Conservation (phyloP, 768 basidiomycete genomes). For the Cystobasidium ongulense region DNA sequence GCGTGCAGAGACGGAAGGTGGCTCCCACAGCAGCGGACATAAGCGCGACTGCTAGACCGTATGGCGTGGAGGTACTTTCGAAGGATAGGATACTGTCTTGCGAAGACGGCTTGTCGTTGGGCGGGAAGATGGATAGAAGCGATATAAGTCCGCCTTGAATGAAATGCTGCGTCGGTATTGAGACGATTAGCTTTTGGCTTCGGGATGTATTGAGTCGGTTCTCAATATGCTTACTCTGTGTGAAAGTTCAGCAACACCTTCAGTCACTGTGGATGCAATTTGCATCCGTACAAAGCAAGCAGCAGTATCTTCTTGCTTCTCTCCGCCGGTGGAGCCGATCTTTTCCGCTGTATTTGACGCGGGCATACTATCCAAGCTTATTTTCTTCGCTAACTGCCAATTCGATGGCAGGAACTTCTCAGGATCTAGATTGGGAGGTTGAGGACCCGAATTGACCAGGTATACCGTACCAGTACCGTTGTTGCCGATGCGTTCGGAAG, state of each 20-base stretch:
- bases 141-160: constrained; percentile 25
- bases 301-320: background rate
- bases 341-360: background rate
- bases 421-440: background rate
- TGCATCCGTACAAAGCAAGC: background rate
- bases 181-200: no score
- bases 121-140: constrained; percentile 13
- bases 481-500: background rate
- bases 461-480: background rate
- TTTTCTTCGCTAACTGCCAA: background rate
- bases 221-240: constrained; percentile 6
- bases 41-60: constrained; percentile 5
- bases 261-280: background rate
- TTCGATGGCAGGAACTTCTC: background rate
- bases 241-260: constrained; percentile 5
- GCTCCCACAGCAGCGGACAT: constrained; percentile 7
- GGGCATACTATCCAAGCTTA: background rate
- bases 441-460: constrained; percentile 3
- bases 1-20: background rate
- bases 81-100: constrained; percentile 22
- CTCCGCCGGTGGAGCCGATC: background rate
- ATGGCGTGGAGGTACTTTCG: constrained; percentile 19
- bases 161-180: constrained; percentile 12
- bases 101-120: background rate
- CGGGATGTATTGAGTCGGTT: no score